Base-by-base conservation (phyloP, 352 stramenopile species). In the Sclerospora graminicola region DNA sequence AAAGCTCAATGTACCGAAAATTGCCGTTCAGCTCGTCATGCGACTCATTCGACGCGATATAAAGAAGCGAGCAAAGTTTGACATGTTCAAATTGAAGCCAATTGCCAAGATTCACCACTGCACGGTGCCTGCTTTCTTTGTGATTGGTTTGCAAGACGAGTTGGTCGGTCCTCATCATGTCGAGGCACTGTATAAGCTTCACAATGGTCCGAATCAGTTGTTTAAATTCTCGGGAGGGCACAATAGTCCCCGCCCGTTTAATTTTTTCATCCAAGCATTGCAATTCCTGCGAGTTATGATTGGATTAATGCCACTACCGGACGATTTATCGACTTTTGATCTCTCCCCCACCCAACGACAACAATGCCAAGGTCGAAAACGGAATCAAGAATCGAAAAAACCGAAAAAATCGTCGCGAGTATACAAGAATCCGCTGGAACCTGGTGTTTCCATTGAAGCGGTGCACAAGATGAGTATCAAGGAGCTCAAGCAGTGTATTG, bases 51-150 rank as follows among this genome's bases (percentile, higher is more conserved):
- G 77, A 35, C 55, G 71, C 1, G 75, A 89, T 51, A 86, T 92
- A 32, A 86, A 84, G 48, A 69, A 71, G 4, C 56, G 80, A 37
- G 80, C 80, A 30, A 87, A 89, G 47, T 92, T 92, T 51, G 80
- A 92, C 48, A 87, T 89, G 71, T 89, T 87, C 51, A 86, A 92
- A 51, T 54, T 92, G 34, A 89, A 87, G 28, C 80, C 80, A 0
- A 84, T 89, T 37, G 65, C 57, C 13, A 81, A 74, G 26, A 51
- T 92, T 1, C 54, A 78, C 58, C 81, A 84, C 59, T 90, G 64
- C 38, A 57, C 68, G 57, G 77, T 82, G 15, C 80, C 80, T 4
- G 57, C 74, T 3, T 89, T 92, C 48, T 92, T 89, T 50, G 70
- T 87, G 1, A 63, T 80, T 10, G 80, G 72, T 1, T 39, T 77